A percentile compares a stretch with the other conserved stretches of the same genome.
phyloP scores from a whole-genome alignment of 2,329 filamentous ascomycete species.

The Ceratocystis cacaofunesta region DNA sequence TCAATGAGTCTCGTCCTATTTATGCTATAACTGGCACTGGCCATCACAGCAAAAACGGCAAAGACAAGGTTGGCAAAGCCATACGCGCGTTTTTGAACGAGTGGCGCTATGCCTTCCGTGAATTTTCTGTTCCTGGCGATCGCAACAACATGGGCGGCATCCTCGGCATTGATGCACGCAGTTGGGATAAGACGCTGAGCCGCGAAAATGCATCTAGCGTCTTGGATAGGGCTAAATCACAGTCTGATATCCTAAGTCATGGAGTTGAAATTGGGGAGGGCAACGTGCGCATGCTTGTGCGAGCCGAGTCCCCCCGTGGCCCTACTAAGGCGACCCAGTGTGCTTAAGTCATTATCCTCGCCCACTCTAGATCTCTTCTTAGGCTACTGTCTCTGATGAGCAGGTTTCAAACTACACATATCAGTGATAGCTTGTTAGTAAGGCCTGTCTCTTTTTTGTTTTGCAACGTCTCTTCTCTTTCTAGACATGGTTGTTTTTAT shows the following conservation, averaged over 20 bases:
- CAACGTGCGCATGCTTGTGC: constrained; percentile 49
- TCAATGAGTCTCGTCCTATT: constrained; percentile 55
- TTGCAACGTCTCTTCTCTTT: not conserved
- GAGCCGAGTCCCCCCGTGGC: constrained; percentile 24
- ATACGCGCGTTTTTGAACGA: constrained; percentile 84
- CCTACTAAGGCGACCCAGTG: not conserved
- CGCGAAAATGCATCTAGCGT: constrained; percentile 28
- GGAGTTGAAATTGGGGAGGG: constrained; percentile 54
- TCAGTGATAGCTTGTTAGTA: not conserved
- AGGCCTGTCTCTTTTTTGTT: not conserved
- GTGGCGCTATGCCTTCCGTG: constrained; percentile 88
- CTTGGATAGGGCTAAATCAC: constrained; percentile 24
- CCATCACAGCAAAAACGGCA: constrained; percentile 95
- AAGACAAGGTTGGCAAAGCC: constrained; percentile 94
- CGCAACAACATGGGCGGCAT: constrained; percentile 67
- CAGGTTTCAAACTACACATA: not conserved
- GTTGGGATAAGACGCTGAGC: constrained; percentile 47
- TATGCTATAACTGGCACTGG: constrained; percentile 96
- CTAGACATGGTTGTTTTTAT: not conserved
- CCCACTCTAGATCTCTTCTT: not conserved
- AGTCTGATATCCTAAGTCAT: constrained; percentile 45
- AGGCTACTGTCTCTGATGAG: not conserved
- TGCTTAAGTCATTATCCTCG: constrained; percentile 5
- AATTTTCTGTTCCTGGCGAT: constrained; percentile 94
- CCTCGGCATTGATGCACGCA: constrained; percentile 50